phyloP scores from a whole-genome alignment of 345 rosid genomes.

The Gossypium thurberi region DNA sequence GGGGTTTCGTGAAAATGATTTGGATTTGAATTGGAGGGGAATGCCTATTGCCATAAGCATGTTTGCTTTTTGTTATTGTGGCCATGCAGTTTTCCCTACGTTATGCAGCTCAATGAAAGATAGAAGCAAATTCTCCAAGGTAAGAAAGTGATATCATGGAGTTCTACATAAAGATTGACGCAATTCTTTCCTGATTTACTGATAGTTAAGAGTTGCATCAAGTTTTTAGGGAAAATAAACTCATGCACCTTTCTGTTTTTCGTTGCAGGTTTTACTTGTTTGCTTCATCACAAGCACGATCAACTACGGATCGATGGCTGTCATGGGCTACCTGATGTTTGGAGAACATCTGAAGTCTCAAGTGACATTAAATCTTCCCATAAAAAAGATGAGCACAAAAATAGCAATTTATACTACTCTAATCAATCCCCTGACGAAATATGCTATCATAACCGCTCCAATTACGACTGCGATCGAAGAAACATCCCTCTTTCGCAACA shows the following conservation, averaged over 20 bases:
- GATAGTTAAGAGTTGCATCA: background rate
- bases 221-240: background rate
- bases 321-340: constrained; percentile 58
- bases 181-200: background rate
- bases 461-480: constrained; percentile 51
- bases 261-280: constrained; percentile 42
- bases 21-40: constrained; percentile 35
- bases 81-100: constrained; percentile 63
- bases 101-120: constrained; percentile 67
- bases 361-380: constrained; percentile 60
- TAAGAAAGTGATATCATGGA: background rate
- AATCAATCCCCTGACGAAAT: constrained; percentile 57
- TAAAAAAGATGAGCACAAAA: constrained; percentile 34
- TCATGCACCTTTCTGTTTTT: background rate
- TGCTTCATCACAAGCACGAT: constrained; percentile 47
- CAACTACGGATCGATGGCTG: constrained; percentile 50
- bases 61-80: constrained; percentile 53
- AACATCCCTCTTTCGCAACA: constrained; percentile 21
- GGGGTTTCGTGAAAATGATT: constrained; percentile 43
- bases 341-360: constrained; percentile 54
- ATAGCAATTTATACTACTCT: constrained; percentile 53
- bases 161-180: background rate
- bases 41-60: constrained; percentile 52
- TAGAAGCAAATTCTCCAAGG: constrained; percentile 56
- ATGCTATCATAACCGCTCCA: constrained; percentile 44